Base-by-base conservation (phyloP, 2,329 filamentous ascomycete species). In the Fusarium chlamydosporum region DNA sequence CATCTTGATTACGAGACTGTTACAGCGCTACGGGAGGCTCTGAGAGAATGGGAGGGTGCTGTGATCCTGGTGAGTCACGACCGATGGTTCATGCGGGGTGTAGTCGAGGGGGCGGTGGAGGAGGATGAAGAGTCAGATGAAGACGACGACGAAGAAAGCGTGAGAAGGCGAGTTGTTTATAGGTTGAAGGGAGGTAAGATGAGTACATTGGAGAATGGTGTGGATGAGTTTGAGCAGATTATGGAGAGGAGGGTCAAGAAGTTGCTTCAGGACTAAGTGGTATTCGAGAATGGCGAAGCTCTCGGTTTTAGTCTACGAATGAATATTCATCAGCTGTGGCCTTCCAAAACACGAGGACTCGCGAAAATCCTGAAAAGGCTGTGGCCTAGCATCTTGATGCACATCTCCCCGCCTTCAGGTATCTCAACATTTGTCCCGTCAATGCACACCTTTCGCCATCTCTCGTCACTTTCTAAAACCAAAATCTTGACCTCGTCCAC, bases 381-480 rank as follows among this genome's bases (percentile, higher is more conserved):
- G 41, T 74, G 70, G 10, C 77, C 75, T 26, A 86, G 83, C 73
- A 81, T 86, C 65, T 77, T 79, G 1, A 97, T 85, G 61, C 88
- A 86, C 78, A 97, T 87, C 84, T 88, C 90, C 0, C 94, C 94
- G 3, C 86, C 89, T 52, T 83, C 77, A 20, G 91, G 90, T 1
- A 97, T 81, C 61, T 88, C 85, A 4, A 97, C 88, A 73, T 97
- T 96, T 54, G 91, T 93, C 4, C 95, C 95, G 78, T 98, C 95
- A n/a, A 98, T 84, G 77, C 95, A 98, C 15, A 97, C 86, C 74
- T 94, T 88, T 64, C 95, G 85, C 94, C 94, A 97, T 53, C 89
- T 83, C 45, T 82, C 82, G n/a, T 93, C 88, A 16, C 86, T 82
- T 74, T 96, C 92, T 2, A 82, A 67, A 35, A 93, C 89, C 16